Percentiles rank a stretch among this genome's conserved stretches.
These are phyloP conservation scores for Meredithiella fracta DNA, from an alignment of 2,329 filamentous ascomycete species.

Conservation along the genomic window DNA sequence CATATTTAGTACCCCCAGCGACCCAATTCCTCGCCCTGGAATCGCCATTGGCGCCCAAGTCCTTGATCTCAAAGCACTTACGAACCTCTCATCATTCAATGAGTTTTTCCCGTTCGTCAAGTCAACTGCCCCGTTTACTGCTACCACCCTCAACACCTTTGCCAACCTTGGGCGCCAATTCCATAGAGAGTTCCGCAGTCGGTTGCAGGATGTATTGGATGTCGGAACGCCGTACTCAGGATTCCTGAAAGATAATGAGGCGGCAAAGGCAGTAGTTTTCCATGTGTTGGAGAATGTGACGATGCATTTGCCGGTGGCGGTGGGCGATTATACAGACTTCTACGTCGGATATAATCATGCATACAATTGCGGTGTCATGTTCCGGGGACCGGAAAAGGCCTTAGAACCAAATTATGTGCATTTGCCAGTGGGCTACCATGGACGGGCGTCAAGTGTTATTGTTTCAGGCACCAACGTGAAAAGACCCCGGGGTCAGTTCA, in stretches of 20 bases:
- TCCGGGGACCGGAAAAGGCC: constrained; percentile 52
- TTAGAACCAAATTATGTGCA: constrained; percentile 60
- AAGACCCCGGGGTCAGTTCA: constrained; percentile 51
- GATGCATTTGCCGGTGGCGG: constrained; percentile 48
- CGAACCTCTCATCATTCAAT: constrained; percentile 14
- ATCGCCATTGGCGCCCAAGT: constrained; percentile 52
- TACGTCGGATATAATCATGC: constrained; percentile 61
- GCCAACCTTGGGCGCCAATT: constrained; percentile 50
- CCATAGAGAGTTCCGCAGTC: constrained; percentile 46
- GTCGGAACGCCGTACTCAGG: constrained; percentile 28
- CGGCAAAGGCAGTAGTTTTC: neutral
- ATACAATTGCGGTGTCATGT: constrained; percentile 43
- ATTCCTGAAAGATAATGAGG: constrained; percentile 7
- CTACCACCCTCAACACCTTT: constrained; percentile 46
- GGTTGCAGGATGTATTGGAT: constrained; percentile 42
- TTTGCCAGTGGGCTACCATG: constrained; percentile 59
- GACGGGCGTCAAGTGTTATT: constrained; percentile 52
- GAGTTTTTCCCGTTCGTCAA: constrained; percentile 8
- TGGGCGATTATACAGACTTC: constrained; percentile 65
- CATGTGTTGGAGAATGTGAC: neutral
- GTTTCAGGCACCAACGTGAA: constrained; percentile 51
- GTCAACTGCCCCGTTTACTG: neutral
- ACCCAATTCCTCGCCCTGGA: constrained; percentile 40
- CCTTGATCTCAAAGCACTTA: constrained; percentile 35
- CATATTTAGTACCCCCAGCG: constrained; percentile 45